Conservation (phyloP, 2,329 filamentous ascomycete species). For the Pseudocercospora fuligena region DNA sequence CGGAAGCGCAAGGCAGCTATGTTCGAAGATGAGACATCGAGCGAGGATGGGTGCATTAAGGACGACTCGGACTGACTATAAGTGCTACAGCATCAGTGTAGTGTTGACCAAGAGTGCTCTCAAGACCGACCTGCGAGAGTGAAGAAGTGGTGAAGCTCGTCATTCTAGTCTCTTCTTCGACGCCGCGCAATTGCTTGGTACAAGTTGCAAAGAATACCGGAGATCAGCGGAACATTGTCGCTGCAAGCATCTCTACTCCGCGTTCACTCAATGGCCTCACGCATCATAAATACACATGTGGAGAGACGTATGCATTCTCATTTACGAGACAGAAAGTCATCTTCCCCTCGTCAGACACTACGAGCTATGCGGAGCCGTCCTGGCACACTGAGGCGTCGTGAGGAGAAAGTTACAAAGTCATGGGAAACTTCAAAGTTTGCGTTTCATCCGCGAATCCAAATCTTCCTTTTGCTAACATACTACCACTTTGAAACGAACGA, state of each 20-base stretch:
- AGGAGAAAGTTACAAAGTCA: background rate
- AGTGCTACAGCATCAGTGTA: background rate
- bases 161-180: background rate
- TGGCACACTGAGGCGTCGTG: background rate
- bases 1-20: background rate
- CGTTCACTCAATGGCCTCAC: background rate
- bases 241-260: background rate
- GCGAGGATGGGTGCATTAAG: background rate
- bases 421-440: background rate
- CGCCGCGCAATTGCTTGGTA: too few relatives aligned
- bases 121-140: background rate
- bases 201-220: background rate
- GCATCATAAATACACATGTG: background rate
- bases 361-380: background rate
- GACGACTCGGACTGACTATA: background rate
- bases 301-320: background rate
- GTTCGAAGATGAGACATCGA: background rate
- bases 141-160: background rate
- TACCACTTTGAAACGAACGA: background rate
- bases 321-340: background rate
- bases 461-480: background rate
- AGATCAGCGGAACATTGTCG: background rate
- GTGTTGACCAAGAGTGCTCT: background rate
- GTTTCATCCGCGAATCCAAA: background rate
- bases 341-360: background rate